These are phyloP conservation scores for Cytospora mali DNA, from an alignment of 2,329 filamentous ascomycete species.

Conservation along the genomic window DNA sequence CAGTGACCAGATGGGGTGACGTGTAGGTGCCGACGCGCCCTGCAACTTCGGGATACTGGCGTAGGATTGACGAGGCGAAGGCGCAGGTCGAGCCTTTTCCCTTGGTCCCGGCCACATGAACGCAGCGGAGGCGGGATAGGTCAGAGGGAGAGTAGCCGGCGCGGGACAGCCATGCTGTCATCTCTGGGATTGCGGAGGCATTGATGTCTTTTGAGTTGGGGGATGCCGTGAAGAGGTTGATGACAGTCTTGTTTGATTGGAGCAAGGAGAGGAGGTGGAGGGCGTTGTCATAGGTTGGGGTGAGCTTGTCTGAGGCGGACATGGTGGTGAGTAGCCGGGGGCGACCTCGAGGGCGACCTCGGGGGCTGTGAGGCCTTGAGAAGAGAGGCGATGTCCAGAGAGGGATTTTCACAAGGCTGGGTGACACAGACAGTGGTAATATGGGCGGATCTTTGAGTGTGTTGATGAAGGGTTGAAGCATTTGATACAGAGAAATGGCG, in stretches of 20 bases:
- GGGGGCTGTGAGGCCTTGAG: neutral
- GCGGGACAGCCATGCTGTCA: constrained; percentile 74
- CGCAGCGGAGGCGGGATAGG: constrained; percentile 50
- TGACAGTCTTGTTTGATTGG: constrained; percentile 75
- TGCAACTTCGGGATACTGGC: constrained; percentile 40
- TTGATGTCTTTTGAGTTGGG: constrained; percentile 61
- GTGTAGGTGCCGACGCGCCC: constrained; percentile 74
- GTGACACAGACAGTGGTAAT: neutral
- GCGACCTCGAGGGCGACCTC: neutral
- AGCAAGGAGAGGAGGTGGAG: constrained; percentile 74
- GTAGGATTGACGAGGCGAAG: constrained; percentile 79
- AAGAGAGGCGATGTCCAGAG: neutral
- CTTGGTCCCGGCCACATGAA: constrained; percentile 93
- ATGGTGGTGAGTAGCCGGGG: constrained; percentile 12
- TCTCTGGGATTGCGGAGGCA: constrained; percentile 76
- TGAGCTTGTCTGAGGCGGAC: constrained; percentile 31
- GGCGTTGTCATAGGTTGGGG: constrained; percentile 63
- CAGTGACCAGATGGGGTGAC: constrained; percentile 81
- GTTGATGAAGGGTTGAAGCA: constrained; percentile 12
- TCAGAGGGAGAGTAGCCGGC: constrained; percentile 67
- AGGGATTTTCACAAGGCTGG: neutral
- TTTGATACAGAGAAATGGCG: constrained; percentile 5
- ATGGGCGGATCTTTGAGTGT: constrained; percentile 1
- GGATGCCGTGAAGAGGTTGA: constrained; percentile 48
- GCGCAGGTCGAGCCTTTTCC: constrained; percentile 90